Evolutionary conservation across 225 moss, liverwort and hornwort genomes (phyloP), one percentile per base, ranked within the genome.

Genomic region (Antitrichia curtipendula): DNA sequence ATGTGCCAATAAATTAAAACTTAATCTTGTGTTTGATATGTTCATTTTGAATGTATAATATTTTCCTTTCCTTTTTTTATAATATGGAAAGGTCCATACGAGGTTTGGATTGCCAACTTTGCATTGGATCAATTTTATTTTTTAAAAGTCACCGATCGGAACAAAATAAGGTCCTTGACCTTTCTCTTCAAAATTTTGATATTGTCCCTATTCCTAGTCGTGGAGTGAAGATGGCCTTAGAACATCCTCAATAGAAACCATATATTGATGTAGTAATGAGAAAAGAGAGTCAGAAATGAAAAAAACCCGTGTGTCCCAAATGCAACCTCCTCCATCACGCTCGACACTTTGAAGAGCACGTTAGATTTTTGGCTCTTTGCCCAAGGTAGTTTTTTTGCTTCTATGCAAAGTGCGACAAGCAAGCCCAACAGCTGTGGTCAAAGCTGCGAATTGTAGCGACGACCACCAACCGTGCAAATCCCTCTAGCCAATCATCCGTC

Each of bases 141-240:
- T 2, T 8, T 47, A 17, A 9, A 41, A 41, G 5, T 41, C 25
- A 41, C 5, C n/a, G n/a, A n/a, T n/a, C n/a, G n/a, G n/a, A n/a
- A n/a, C n/a, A n/a, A n/a, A n/a, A n/a, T n/a, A n/a, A n/a, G n/a
- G n/a, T n/a, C n/a, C n/a, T n/a, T n/a, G n/a, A n/a, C n/a, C n/a
- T n/a, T n/a, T n/a, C n/a, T n/a, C n/a, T n/a, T n/a, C n/a, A n/a
- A 69, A 40, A 13, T 40, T 68, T 13, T 2, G 1, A 13, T 13
- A 24, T 1, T 24, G 1, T 24, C 24, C 14, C 0, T 68, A 4
- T 69, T 40, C 15, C 0, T 0, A 1, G 0, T 17, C 3, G 45
- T 10, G 0, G 2, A 43, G 0, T 71, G 7, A 28, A 0, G 10
- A 27, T 7, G 17, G 6, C 43, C 10, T 43, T 43, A 16, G 25